These are phyloP conservation scores for Sugiyamaella novakii DNA, from an alignment of 1,139 yeast genomes.

Conservation along the genomic window DNA sequence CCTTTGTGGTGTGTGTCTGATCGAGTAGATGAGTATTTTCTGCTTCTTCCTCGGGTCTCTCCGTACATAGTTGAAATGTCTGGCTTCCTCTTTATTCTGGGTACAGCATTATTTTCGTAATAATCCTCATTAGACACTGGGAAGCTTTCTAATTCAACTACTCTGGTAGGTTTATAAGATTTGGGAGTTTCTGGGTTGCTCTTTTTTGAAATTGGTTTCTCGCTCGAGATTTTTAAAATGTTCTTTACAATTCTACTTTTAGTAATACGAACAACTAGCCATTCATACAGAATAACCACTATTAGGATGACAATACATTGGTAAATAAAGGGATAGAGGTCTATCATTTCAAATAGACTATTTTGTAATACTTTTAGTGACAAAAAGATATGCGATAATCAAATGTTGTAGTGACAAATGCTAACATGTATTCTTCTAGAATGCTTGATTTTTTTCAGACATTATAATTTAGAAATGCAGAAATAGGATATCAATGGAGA, in stretches of 20 bases:
- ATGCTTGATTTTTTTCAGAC: slow-evolving; percentile 2
- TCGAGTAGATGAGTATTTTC: too few relatives aligned
- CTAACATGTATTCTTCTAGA: slow-evolving; percentile 2
- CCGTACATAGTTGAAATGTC: too few relatives aligned
- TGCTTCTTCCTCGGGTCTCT: too few relatives aligned
- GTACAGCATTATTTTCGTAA: too few relatives aligned
- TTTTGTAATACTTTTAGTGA: slow-evolving; percentile 4
- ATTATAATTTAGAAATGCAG: neutral
- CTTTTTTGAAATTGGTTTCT: too few relatives aligned
- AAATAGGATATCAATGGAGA: too few relatives aligned
- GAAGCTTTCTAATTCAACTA: too few relatives aligned
- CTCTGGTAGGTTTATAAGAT: too few relatives aligned
- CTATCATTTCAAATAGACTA: slow-evolving; percentile 3
- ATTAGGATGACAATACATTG: slow-evolving; percentile 4
- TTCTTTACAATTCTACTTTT: neutral
- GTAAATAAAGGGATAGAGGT: slow-evolving; percentile 1
- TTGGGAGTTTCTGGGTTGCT: too few relatives aligned
- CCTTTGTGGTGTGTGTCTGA: neutral
- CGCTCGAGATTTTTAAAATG: too few relatives aligned
- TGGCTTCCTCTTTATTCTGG: too few relatives aligned
- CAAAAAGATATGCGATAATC: neutral
- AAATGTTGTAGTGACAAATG: neutral
- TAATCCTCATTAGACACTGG: too few relatives aligned
- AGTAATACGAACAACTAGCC: neutral
- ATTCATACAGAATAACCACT: slow-evolving; percentile 6